Percentiles rank a stretch among this genome's conserved stretches.
Evolutionary conservation across 306 rosid genomes (phyloP).

Genomic region (Castanea sativa): DNA sequence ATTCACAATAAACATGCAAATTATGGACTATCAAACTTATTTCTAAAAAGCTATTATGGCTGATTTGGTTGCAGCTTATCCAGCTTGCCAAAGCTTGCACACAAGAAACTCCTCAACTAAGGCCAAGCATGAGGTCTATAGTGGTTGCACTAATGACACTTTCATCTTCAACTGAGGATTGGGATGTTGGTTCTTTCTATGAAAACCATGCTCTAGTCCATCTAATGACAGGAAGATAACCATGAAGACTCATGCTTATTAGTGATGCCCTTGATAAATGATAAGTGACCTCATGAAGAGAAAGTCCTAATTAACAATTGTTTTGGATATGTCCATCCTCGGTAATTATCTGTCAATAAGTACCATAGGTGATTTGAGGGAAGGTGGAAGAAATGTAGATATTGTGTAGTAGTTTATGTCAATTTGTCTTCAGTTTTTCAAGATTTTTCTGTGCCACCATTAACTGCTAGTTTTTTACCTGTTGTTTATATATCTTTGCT

Average conservation of each 20-base stretch:
- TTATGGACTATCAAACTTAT: background rate
- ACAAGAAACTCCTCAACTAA: conserved; percentile 67
- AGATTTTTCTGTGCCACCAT: background rate
- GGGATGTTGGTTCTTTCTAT: conserved; percentile 70
- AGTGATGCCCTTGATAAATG: background rate
- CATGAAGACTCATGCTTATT: background rate
- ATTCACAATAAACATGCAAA: background rate
- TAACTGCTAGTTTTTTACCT: background rate
- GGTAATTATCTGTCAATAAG: background rate
- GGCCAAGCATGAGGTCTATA: conserved; percentile 88
- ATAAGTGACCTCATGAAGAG: background rate
- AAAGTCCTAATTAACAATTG: background rate
- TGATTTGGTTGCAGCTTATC: conserved; percentile 45
- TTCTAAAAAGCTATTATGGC: background rate
- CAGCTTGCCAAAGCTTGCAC: conserved; percentile 73
- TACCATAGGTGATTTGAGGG: background rate
- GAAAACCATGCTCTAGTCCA: conserved; percentile 48
- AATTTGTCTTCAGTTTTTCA: background rate
- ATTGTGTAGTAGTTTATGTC: too few species aligned
- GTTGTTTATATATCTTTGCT: background rate
- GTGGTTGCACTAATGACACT: conserved; percentile 71
- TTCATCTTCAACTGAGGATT: conserved; percentile 58
- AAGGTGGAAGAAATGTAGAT: background rate
- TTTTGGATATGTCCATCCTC: background rate
- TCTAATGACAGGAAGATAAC: conserved; percentile 56